phyloP scores from a whole-genome alignment of 225 moss, liverwort and hornwort genomes.

The Asterella californica region DNA sequence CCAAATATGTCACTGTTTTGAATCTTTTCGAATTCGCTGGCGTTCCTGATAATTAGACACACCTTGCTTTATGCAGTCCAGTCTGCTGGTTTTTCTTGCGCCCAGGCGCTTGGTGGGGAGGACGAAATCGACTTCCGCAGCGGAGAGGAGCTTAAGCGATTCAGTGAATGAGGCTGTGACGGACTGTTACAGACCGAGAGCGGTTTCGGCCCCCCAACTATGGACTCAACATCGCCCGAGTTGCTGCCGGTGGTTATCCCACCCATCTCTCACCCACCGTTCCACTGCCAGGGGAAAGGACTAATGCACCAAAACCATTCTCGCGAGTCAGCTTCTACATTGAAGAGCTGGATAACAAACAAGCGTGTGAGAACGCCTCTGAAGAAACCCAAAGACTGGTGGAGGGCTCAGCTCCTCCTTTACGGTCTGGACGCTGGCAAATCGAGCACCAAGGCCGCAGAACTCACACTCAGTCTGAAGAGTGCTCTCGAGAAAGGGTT shows the following conservation, averaged over 20 bases:
- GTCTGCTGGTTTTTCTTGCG: no score
- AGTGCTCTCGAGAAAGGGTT: slow-evolving; percentile 2
- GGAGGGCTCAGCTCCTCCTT: slow-evolving; percentile 35
- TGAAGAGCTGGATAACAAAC: slow-evolving; percentile 22
- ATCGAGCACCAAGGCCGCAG: neutral
- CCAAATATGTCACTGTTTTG: no score
- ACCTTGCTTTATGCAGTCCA: no score
- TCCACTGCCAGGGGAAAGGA: slow-evolving; percentile 20
- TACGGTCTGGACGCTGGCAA: slow-evolving; percentile 20
- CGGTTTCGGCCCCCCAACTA: neutral
- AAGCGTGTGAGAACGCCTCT: neutral
- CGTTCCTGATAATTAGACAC: no score
- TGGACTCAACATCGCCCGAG: neutral
- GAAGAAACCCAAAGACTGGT: slow-evolving; percentile 27
- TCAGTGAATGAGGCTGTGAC: no score
- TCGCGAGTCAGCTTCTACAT: slow-evolving; percentile 7
- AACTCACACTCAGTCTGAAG: slow-evolving; percentile 6
- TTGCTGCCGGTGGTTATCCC: slow-evolving; percentile 1
- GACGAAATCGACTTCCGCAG: no score
- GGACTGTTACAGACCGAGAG: no score
- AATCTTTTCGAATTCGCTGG: no score
- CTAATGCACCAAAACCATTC: slow-evolving; percentile 13
- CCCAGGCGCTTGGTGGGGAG: no score
- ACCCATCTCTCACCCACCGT: slow-evolving; percentile 8
- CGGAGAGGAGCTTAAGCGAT: no score